Evolutionary conservation across 2,329 filamentous ascomycete genomes (phyloP).

Genomic region (Alternaria ventricosa): DNA sequence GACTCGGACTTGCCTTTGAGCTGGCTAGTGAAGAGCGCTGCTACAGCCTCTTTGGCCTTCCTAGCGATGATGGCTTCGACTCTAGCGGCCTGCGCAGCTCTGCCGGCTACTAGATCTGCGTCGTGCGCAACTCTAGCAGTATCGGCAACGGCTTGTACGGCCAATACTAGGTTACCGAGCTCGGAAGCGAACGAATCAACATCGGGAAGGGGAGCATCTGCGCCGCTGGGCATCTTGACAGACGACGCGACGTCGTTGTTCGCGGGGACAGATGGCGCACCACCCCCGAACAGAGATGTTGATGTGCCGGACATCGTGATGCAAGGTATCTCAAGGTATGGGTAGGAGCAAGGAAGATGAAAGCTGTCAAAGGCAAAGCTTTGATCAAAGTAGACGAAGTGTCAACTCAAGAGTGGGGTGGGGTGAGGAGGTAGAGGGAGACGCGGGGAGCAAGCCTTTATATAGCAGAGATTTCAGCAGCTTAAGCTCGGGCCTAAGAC

Average conservation of each 20-base stretch:
- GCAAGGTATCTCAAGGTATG: background rate
- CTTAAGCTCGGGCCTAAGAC: background rate
- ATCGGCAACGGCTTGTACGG: background rate
- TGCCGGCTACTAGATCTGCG: background rate
- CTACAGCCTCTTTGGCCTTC: background rate
- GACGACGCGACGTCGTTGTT: background rate
- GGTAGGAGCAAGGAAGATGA: background rate
- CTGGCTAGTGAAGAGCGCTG: background rate
- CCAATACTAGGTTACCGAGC: background rate
- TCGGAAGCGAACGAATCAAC: rapidly evolving
- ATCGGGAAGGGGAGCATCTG: rapidly evolving
- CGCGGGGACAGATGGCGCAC: rapidly evolving
- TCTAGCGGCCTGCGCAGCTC: background rate
- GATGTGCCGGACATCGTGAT: background rate
- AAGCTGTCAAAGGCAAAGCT: background rate
- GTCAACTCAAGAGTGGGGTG: background rate
- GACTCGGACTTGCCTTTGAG: background rate
- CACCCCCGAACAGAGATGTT: background rate
- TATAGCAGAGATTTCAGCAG: background rate
- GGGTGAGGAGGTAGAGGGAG: background rate
- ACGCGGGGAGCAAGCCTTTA: background rate
- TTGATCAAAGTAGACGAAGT: background rate
- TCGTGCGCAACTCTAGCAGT: background rate
- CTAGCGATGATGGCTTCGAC: background rate
- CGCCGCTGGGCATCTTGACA: background rate